Percentiles rank a stretch among this genome's conserved stretches.
phyloP scores from a whole-genome alignment of 345 rosid species.

The Zanthoxylum bungeanum region DNA sequence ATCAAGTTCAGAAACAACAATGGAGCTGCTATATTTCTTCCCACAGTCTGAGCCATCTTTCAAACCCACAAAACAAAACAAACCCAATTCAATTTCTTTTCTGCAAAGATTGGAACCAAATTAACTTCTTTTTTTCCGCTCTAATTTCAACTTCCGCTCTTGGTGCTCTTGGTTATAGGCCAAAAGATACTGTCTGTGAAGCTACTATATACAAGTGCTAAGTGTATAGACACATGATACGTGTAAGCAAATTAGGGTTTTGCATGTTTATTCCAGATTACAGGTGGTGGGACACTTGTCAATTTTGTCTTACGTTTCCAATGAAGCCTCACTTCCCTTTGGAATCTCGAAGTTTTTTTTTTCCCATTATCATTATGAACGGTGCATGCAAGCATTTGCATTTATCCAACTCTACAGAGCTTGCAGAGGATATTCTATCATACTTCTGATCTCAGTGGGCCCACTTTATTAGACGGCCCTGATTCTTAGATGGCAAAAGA shows the following conservation, averaged over 20 bases:
- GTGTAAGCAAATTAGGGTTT: constrained; percentile 19
- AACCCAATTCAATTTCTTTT: neutral
- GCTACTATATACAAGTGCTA: constrained; percentile 9
- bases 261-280: constrained; percentile 15
- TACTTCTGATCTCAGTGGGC: neutral
- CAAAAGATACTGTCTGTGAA: neutral
- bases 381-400: no score
- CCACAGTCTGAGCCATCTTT: constrained; percentile 62
- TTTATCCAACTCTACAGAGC: no score
- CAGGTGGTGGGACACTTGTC: constrained; percentile 58
- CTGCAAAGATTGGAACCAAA: constrained; percentile 1
- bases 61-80: neutral
- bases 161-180: neutral
- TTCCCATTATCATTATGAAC: neutral
- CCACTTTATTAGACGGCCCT: neutral
- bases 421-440: neutral
- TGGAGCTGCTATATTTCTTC: constrained; percentile 86
- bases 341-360: neutral
- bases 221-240: constrained; percentile 12
- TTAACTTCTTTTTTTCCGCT: neutral
- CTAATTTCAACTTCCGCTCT: neutral
- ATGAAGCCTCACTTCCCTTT: neutral
- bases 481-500: neutral
- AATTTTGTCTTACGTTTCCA: neutral
- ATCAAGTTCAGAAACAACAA: constrained; percentile 82